A percentile compares a stretch with the other conserved stretches of the same genome.
phyloP scores from a whole-genome alignment of 208 protist species.

The Leishmania mexicana region DNA sequence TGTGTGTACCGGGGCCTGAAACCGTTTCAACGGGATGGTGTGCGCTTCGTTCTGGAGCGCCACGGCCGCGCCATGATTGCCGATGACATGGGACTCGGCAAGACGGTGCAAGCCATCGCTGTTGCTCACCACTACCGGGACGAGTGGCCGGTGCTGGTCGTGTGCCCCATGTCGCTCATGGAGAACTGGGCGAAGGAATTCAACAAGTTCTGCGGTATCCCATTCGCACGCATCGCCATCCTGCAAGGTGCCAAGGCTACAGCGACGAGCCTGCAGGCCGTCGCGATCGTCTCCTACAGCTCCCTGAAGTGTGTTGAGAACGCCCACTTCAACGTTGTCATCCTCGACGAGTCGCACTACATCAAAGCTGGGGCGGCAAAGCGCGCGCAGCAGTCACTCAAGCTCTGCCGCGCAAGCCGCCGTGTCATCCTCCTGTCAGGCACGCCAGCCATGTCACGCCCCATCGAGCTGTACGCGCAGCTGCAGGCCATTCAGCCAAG shows the following conservation, averaged over 20 bases:
- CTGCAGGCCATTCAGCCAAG: conserved; percentile 77
- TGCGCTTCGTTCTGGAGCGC: conserved; percentile 77
- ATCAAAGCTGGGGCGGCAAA: conserved; percentile 91
- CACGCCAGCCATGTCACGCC: conserved; percentile 92
- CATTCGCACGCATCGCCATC: conserved; percentile 74
- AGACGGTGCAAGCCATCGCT: conserved; percentile 96
- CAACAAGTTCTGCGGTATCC: conserved; percentile 80
- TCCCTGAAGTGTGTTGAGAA: conserved; percentile 73
- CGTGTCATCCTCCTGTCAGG: conserved; percentile 94
- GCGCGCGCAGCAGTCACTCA: conserved; percentile 80
- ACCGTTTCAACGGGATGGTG: conserved; percentile 80
- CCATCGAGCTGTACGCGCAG: conserved; percentile 96
- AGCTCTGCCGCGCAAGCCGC: conserved; percentile 67
- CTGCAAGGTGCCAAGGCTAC: conserved; percentile 60
- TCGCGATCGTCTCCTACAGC: conserved; percentile 85
- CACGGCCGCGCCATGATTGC: conserved; percentile 92
- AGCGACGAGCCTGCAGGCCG: conserved; percentile 50
- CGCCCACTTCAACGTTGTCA: conserved; percentile 85
- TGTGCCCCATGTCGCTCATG: conserved; percentile 92
- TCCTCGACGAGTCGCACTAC: conserved; percentile 96
- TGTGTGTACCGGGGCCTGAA: conserved; percentile 73
- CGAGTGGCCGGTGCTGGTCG: conserved; percentile 96
- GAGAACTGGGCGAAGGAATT: conserved; percentile 94
- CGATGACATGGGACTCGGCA: conserved; percentile 98
- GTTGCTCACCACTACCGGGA: conserved; percentile 88